Percentiles rank a stretch among this genome's conserved stretches.
Conservation (phyloP, 345 rosid genomes). For the Gossypium thurberi region DNA sequence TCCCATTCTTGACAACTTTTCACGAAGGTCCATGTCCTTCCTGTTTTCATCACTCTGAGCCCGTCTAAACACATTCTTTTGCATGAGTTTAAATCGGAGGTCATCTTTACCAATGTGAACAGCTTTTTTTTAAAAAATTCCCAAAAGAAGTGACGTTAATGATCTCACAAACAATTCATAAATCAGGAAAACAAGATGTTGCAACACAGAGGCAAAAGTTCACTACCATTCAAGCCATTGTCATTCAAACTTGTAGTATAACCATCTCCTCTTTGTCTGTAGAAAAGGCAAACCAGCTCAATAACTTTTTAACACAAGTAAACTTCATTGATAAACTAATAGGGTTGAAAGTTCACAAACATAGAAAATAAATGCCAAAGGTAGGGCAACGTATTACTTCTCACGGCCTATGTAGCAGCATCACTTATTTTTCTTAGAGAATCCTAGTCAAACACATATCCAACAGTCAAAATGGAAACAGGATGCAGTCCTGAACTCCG, state of each 20-base stretch:
- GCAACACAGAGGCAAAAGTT: constrained; percentile 10
- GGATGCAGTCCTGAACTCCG: background rate
- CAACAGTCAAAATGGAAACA: background rate
- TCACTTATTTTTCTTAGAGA: background rate
- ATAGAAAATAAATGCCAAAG: background rate
- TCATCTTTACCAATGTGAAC: constrained; percentile 58
- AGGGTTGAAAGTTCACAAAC: background rate
- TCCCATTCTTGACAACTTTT: constrained; percentile 56
- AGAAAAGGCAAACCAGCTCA: constrained; percentile 19
- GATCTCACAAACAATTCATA: constrained; percentile 23
- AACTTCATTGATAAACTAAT: constrained; percentile 2
- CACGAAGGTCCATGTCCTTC: constrained; percentile 64
- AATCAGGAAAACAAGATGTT: constrained; percentile 10
- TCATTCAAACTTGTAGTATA: constrained; percentile 26
- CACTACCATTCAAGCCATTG: constrained; percentile 45
- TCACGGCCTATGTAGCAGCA: background rate
- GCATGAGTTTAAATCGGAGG: constrained; percentile 77
- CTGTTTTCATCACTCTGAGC: constrained; percentile 38
- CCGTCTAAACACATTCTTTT: constrained; percentile 47
- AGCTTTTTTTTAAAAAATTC: constrained; percentile 32
- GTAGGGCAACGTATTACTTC: background rate
- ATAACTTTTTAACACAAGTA: background rate
- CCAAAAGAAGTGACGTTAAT: constrained; percentile 31
- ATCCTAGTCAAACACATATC: background rate
- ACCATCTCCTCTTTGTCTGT: constrained; percentile 66